These are phyloP conservation scores for Aspergillus funiculosus DNA, from an alignment of 495 filamentous ascomycete species.

Conservation along the genomic window DNA sequence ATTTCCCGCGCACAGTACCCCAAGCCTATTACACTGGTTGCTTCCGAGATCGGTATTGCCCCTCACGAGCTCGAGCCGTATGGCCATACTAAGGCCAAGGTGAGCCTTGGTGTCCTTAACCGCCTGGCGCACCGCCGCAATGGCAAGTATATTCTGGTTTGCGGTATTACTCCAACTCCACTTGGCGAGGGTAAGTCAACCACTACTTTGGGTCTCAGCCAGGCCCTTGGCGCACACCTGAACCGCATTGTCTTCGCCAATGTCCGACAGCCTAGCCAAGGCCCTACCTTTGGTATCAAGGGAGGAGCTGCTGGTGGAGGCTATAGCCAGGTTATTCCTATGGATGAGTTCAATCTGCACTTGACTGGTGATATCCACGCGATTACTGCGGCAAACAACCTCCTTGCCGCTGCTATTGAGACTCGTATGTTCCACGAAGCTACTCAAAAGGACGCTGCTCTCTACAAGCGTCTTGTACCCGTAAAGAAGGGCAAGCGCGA, in stretches of 20 bases:
- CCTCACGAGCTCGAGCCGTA: conserved; percentile 86
- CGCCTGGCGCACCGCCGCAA: conserved; percentile 80
- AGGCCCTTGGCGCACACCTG: conserved; percentile 88
- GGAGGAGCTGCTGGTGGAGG: conserved; percentile 94
- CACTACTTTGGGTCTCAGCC: conserved; percentile 91
- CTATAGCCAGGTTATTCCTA: conserved; percentile 97
- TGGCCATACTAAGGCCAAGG: conserved; percentile 90
- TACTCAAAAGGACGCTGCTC: conserved; percentile 83
- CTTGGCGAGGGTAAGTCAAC: conserved; percentile 97
- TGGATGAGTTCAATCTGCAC: conserved; percentile 99
- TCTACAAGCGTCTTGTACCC: conserved; percentile 86
- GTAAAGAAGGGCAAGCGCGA: conserved; percentile 80
- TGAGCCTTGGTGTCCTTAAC: conserved; percentile 74
- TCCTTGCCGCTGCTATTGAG: conserved; percentile 96
- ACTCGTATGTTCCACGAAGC: conserved; percentile 97
- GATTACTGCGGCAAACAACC: conserved; percentile 94
- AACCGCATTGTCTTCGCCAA: conserved; percentile 88
- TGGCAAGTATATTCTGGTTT: conserved; percentile 85
- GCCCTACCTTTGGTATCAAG: conserved; percentile 98
- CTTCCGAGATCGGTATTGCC: conserved; percentile 81
- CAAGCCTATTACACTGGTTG: conserved; percentile 78
- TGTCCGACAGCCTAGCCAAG: conserved; percentile 93
- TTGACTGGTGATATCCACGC: conserved; percentile 97
- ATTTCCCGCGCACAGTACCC: conserved; percentile 85
- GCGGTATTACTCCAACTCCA: conserved; percentile 96